Percentiles rank a stretch among this genome's conserved stretches.
Evolutionary conservation across 371 early-diverging fungal genomes (phyloP).

Genomic region (Mortierella sp.): DNA sequence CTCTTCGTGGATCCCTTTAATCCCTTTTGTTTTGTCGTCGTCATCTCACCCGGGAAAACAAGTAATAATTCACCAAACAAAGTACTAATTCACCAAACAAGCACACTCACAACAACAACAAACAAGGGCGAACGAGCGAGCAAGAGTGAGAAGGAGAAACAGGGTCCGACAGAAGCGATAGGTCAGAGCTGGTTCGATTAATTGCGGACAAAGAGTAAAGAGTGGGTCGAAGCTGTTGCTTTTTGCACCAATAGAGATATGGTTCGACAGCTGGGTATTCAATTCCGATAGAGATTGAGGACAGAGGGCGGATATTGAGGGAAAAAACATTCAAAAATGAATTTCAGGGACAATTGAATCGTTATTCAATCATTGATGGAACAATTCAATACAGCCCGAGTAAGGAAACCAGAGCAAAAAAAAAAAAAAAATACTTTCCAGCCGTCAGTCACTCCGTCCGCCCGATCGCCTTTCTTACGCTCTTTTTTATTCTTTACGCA

Average conservation of each 20-base stretch:
- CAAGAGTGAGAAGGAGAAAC: background rate
- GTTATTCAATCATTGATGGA: background rate
- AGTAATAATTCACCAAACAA: background rate
- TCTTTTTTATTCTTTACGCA: background rate
- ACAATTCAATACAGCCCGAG: constrained; percentile 9
- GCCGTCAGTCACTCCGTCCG: background rate
- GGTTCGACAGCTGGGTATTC: constrained; percentile 5
- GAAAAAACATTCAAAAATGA: background rate
- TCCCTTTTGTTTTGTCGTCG: background rate
- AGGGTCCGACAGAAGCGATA: background rate
- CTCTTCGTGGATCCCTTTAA: background rate
- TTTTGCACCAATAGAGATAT: background rate
- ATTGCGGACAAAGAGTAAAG: background rate
- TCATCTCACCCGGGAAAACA: background rate
- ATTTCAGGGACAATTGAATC: constrained; percentile 9
- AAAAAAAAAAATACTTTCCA: background rate
- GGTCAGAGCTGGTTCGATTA: background rate
- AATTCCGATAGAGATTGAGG: background rate
- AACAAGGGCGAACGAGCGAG: background rate
- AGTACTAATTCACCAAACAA: background rate
- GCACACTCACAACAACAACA: background rate
- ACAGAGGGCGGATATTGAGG: background rate
- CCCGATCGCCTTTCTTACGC: background rate
- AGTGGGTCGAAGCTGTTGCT: background rate
- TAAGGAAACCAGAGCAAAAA: background rate